Evolutionary conservation across 768 basidiomycete species (phyloP).

Genomic region (Tricholoma bakamatsutake): DNA sequence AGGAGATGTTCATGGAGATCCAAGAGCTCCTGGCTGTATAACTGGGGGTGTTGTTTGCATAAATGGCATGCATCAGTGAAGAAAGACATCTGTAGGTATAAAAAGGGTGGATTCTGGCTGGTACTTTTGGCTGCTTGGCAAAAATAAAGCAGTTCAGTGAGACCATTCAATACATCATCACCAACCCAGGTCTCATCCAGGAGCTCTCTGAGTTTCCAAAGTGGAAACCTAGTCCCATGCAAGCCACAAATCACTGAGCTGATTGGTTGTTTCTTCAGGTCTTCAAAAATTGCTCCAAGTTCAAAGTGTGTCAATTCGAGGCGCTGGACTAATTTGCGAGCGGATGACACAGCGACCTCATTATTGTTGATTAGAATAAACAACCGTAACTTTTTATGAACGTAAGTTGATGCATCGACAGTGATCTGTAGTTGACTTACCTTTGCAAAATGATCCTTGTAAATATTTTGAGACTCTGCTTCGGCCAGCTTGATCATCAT

Average conservation of each 20-base stretch:
- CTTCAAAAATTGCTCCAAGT: too few relatives aligned
- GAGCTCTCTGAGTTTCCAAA: conserved; percentile 16
- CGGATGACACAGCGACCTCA: not conserved
- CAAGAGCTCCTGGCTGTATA: conserved; percentile 2
- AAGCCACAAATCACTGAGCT: conserved; percentile 7
- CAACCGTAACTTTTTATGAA: not conserved
- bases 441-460: not conserved
- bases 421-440: not conserved
- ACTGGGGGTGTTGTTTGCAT: not conserved
- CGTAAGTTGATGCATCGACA: not conserved
- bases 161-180: conserved; percentile 18
- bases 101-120: not conserved
- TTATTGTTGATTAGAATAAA: conserved; percentile 2
- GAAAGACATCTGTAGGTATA: conserved; percentile 11
- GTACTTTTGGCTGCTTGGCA: not conserved
- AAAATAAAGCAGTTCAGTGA: conserved; percentile 14
- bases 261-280: not conserved
- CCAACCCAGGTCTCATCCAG: conserved; percentile 19
- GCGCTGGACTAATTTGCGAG: not conserved
- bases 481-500: not conserved
- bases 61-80: too few relatives aligned
- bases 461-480: not conserved
- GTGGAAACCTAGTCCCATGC: conserved; percentile 8
- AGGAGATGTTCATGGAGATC: conserved; percentile 3
- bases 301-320: not conserved